Percentiles rank a stretch among this genome's conserved stretches.
These are phyloP conservation scores for Yamadazyma siamensis DNA, from an alignment of 1,139 yeast genomes.

Conservation along the genomic window DNA sequence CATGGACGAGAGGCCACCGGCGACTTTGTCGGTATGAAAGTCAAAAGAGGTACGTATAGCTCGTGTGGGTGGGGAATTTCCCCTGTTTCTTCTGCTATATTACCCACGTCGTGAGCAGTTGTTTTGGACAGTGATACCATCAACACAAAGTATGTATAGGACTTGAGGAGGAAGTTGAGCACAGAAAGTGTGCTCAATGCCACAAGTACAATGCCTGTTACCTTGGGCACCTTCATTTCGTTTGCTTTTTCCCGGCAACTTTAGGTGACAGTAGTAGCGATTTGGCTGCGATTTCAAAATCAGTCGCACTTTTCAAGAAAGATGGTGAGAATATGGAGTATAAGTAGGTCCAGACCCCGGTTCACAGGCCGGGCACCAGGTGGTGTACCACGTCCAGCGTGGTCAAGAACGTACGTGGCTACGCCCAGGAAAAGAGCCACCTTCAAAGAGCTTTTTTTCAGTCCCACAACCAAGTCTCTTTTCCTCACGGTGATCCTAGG, in stretches of 20 bases:
- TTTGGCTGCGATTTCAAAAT: too few relatives aligned
- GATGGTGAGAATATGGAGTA: too few relatives aligned
- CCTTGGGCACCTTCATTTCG: slow-evolving; percentile 34
- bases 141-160: slow-evolving; percentile 30
- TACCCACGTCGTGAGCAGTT: slow-evolving; percentile 19
- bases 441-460: slow-evolving; percentile 19
- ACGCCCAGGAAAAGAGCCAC: slow-evolving; percentile 17
- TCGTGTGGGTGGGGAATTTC: slow-evolving; percentile 42
- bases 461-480: slow-evolving; percentile 39
- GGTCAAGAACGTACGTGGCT: too few relatives aligned
- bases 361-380: too few relatives aligned
- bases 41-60: slow-evolving; percentile 36
- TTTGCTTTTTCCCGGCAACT: neutral
- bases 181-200: slow-evolving; percentile 27
- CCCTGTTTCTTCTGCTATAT: slow-evolving; percentile 32
- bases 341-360: too few relatives aligned
- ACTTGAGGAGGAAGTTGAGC: slow-evolving; percentile 26
- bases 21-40: slow-evolving; percentile 38
- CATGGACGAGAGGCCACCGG: slow-evolving; percentile 37
- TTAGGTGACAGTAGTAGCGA: too few relatives aligned
- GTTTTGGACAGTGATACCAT: slow-evolving; percentile 30
- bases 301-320: too few relatives aligned
- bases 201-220: slow-evolving; percentile 33
- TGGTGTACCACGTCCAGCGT: too few relatives aligned
- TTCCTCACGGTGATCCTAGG: slow-evolving; percentile 39